These are phyloP conservation scores for Lentinula novae-zelandiae DNA, from an alignment of 1,284 basidiomycete genomes.

Conservation along the genomic window DNA sequence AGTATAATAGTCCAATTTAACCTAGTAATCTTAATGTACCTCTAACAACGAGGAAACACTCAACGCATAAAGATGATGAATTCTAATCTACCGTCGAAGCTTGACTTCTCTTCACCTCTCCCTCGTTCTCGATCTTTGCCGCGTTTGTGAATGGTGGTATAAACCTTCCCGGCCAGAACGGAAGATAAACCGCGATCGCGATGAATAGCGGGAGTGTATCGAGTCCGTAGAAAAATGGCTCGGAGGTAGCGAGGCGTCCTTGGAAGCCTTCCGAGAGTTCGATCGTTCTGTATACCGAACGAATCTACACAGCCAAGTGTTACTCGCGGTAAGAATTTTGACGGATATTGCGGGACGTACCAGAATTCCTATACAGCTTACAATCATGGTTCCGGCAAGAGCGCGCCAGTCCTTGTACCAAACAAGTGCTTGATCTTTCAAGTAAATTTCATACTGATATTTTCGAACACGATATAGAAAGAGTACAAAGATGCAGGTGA, in stretches of 20 bases:
- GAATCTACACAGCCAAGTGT: conserved; percentile 38
- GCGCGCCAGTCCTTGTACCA: conserved; percentile 62
- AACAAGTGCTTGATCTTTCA: conserved; percentile 29
- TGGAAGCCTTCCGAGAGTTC: conserved; percentile 65
- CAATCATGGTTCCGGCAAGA: conserved; percentile 46
- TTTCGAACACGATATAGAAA: conserved; percentile 55
- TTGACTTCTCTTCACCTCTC: conserved; percentile 10
- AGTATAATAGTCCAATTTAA: not conserved
- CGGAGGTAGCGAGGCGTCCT: conserved; percentile 58
- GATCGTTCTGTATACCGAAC: conserved; percentile 64
- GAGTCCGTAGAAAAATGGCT: conserved; percentile 62
- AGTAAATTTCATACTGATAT: conserved; percentile 45
- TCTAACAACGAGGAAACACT: not conserved
- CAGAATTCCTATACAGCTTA: conserved; percentile 67
- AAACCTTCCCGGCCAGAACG: conserved; percentile 61
- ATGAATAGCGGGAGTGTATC: conserved; percentile 66
- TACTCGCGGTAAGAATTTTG: not conserved
- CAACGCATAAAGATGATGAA: not conserved
- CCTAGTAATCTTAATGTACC: not conserved
- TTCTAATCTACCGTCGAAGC: conserved; percentile 4
- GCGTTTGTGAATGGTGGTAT: conserved; percentile 26
- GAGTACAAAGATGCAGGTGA: conserved; percentile 51
- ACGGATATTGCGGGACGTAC: conserved; percentile 28
- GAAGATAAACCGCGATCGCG: conserved; percentile 50
- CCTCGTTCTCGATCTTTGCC: not conserved